phyloP scores from a whole-genome alignment of 2,329 filamentous ascomycete genomes.

The Myrmaecium sp. region DNA sequence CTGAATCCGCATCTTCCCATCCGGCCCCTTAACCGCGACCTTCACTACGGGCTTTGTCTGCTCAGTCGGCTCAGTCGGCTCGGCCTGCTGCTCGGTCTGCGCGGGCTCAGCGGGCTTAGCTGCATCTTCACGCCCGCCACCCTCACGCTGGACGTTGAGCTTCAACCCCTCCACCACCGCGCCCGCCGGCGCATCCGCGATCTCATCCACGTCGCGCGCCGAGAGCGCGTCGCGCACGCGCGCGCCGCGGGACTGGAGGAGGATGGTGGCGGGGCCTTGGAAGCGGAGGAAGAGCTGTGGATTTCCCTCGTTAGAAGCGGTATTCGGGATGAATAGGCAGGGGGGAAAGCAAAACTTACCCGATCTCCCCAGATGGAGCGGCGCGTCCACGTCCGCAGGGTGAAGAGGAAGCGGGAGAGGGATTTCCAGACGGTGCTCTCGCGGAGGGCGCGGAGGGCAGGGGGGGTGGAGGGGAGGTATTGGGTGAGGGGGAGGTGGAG shows the following conservation, averaged over 20 bases:
- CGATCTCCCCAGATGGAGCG: slow-evolving; percentile 86
- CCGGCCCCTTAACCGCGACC: no score
- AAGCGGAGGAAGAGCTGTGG: slow-evolving; percentile 71
- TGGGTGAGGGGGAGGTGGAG: slow-evolving; percentile 50
- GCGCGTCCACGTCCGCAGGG: slow-evolving; percentile 57
- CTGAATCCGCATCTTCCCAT: no score
- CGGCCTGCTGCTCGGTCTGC: no score
- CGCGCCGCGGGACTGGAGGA: slow-evolving; percentile 76
- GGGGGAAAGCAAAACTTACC: slow-evolving; percentile 24
- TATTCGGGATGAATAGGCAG: slow-evolving; percentile 2
- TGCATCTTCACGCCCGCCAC: no score
- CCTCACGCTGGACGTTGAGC: no score
- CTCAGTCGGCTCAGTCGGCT: no score
- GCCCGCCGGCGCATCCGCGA: slow-evolving; percentile 67
- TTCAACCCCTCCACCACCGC: slow-evolving; percentile 44
- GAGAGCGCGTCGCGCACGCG: slow-evolving; percentile 64
- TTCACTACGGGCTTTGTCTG: no score
- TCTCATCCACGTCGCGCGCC: slow-evolving; percentile 68
- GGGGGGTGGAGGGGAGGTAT: slow-evolving; percentile 51
- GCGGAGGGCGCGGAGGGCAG: slow-evolving; percentile 52
- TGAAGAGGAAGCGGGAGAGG: slow-evolving; percentile 46
- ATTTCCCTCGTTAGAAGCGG: not conserved
- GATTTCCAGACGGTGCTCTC: slow-evolving; percentile 57
- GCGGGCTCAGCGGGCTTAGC: no score
- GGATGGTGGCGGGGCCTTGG: slow-evolving; percentile 65